Evolutionary conservation across 148 eudicot species (phyloP), one percentile per base, ranked within the genome.

Genomic region (Polygonum aviculare): DNA sequence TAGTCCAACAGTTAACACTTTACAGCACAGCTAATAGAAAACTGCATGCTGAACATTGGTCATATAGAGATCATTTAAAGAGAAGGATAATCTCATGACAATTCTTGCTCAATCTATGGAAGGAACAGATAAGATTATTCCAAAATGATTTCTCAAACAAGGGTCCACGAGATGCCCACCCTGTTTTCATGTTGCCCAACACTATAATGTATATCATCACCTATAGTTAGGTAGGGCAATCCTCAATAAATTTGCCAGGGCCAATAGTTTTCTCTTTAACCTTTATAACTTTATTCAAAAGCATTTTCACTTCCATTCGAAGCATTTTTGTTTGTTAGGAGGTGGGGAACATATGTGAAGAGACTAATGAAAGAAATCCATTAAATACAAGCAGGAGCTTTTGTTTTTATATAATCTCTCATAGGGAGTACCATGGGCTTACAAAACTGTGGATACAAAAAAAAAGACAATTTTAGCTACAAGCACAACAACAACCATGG

Each of bases 151-250:
- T 67, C 72, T 67, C 44, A 67, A 60, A 14, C 44, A 36, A 67
- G 72, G 72, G 72, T 36, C 72, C 72, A 67, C 72, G 72, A 67
- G 44, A 67, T 67, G 44, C 72, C 72, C 72, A 67, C 72, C 72
- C 18, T 67, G 72, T 67, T 67, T 67, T 67, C 72, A 67, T 67
- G 72, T 35, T 67, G 72, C 72, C 72, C 72, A 16, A 36, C 72
- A 67, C 72, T 67, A 67, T 67, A 36, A 67, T 67, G 72, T 67
- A 67, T 67, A 67, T 67, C 72, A 67, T 67, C 72, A 67, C 72
- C 72, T 67, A 67, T 67, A 41, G 45, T 67, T 67, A 67, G 72
- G 72, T 67, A 67, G 72, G 72, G 45, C 72, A 67, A 67, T 67
- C 38, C 72, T 67, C 72, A 67, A 16, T 67, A 67, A 67, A 67